Conservation (phyloP, 768 basidiomycete species). For the Leccinum disarticulatum region DNA sequence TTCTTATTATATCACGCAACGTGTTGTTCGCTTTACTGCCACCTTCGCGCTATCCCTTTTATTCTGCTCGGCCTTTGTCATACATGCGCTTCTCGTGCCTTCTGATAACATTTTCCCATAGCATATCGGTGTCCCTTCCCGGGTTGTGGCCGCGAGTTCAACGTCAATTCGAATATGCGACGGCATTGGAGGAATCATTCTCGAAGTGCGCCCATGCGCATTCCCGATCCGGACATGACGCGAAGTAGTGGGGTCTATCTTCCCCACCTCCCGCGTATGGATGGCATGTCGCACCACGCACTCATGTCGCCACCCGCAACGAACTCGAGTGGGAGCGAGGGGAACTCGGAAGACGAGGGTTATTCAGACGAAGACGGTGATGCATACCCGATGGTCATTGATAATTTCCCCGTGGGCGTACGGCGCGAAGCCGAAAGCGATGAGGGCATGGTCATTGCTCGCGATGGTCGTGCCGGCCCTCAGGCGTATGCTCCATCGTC, state of each 20-base stretch:
- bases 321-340: constrained; percentile 30
- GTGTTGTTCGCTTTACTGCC: constrained; percentile 21
- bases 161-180: constrained; percentile 85
- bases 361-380: constrained; percentile 28
- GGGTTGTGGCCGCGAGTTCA: constrained; percentile 74
- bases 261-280: constrained; percentile 10
- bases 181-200: constrained; percentile 73
- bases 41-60: constrained; percentile 12
- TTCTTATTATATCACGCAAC: constrained; percentile 19
- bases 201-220: constrained; percentile 22
- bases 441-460: constrained; percentile 16
- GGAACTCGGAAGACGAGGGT: constrained; percentile 29
- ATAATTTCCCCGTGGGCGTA: constrained; percentile 4
- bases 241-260: constrained; percentile 10
- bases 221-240: constrained; percentile 22
- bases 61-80: constrained; percentile 1
- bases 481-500: constrained; percentile 6
- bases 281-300: constrained; percentile 8
- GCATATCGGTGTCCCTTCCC: constrained; percentile 77
- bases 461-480: constrained; percentile 1
- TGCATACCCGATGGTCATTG: constrained; percentile 26
- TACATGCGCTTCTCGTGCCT: not conserved
- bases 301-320: constrained; percentile 33
- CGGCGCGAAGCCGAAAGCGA: constrained; percentile 1
- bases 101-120: constrained; percentile 30